Base-by-base conservation (phyloP, 202 grass and related monocot genomes). In the Hordeum pubiflorum region DNA sequence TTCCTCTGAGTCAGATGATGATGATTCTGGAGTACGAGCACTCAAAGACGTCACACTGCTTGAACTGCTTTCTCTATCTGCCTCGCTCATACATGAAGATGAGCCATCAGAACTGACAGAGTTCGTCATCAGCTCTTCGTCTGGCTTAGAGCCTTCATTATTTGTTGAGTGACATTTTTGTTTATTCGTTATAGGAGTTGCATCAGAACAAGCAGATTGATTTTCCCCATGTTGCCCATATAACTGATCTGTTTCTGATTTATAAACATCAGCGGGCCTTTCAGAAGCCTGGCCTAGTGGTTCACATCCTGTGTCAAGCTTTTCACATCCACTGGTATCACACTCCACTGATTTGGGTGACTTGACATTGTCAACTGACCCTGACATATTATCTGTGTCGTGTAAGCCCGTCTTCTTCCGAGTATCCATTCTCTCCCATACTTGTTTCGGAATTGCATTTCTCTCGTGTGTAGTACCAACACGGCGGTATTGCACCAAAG, bases 1-100 rank as follows among this genome's bases (percentile, higher is more conserved):
- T 81, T 91, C 95, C 87, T 98, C 95, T 20, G 95, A 93, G 68
- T 98, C 88, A n/a, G 92, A 94, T 34, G 87, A 88, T 70, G 90
- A 94, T 76, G 87, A 91, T 31, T 93, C 95, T 11, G 63, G 78
- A 86, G 93, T 92, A 72, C 83, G 92, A 69, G 80, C 78, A n/a
- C 86, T 89, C 4, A 74, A 88, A 82, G 92, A 91, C 48, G 83
- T 92, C 72, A 83, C 87, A 91, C 84, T 98, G 74, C 82, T 84
- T 59, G 79, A 81, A 69, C 80, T 90, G 83, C 82, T 88, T 76
- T 93, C 89, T 40, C 87, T 86, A 60, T 97, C 94, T 37, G 87
- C 94, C 83, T 97, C 91, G 9, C 89, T 89, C 69, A 85, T 81
- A 85, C 81, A 97, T 70, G 86, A 91, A 21, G 92, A 92, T 48